Evolutionary conservation across 2,329 filamentous ascomycete species (phyloP), one percentile per base, ranked within the genome.

Genomic region (Pestalotiopsis sp.): DNA sequence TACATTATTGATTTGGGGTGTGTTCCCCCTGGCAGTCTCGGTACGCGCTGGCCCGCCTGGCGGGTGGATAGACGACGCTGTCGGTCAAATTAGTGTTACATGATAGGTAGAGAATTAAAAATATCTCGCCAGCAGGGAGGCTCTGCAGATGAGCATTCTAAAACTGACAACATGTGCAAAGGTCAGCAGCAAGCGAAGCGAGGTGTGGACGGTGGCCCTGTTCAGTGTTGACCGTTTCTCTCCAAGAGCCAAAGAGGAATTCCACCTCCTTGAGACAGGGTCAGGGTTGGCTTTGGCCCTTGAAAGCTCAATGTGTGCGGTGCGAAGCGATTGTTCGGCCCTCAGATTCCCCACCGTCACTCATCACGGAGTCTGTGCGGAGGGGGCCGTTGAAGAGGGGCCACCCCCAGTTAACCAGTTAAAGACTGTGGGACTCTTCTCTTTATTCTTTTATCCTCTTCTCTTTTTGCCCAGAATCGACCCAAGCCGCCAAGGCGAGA

Each of bases 261-360:
- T 7, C 44, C 44, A 52, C 26, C 58, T 61, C 30, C 35, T 39
- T 39, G 58, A 61, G 58, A 61, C 58, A 61, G 24, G 58, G 58
- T 61, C 58, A 39, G 13, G 58, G 58, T 61, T 61, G 58, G 56
- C 56, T 58, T 58, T 26, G 56, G 26, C 58, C 58, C 35, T 35
- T 52, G 17, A 10, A 52, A 20, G 44, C 20, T 22, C 44, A 52
- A 20, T 52, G 44, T 52, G 44, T 14, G 13, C 13, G 17, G 40
- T 48, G 40, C n/a, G 40, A 35, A n/a, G 40, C 40, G 40, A 14
- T 20, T 20, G 17, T 52, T 52, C 9, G 44, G n/a, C 20, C 44
- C 44, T n/a, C 44, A n/a, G 58, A 39, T 26, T 58, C 30, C 58
- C 58, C 58, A 35, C 26, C 35, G n/a, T 17, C 6, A 20, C 17